Conservation (phyloP, 495 filamentous ascomycete genomes). For the Talaromyces adpressus region DNA sequence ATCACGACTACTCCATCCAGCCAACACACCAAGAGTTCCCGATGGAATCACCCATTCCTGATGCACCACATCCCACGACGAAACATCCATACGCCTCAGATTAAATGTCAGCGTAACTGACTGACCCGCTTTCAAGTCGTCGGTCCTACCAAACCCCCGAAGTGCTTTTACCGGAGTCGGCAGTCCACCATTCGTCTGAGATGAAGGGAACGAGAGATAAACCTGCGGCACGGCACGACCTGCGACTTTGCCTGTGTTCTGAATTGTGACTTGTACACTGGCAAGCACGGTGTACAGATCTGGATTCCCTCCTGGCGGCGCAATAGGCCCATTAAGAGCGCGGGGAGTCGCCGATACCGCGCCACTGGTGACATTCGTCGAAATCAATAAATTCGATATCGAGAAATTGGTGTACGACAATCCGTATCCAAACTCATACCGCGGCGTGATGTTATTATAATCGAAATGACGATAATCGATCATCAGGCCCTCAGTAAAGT, state of each 20-base stretch:
- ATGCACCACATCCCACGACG: conserved; percentile 51
- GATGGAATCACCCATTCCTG: conserved; percentile 46
- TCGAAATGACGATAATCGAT: conserved; percentile 76
- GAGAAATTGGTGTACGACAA: conserved; percentile 10
- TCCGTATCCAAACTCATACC: conserved; percentile 5
- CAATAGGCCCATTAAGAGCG: not conserved
- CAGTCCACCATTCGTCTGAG: not conserved
- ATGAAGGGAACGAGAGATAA: conserved; percentile 49
- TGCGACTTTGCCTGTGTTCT: conserved; percentile 44
- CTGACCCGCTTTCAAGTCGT: conserved; percentile 24
- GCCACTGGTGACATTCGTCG: not conserved
- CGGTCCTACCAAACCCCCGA: conserved; percentile 56
- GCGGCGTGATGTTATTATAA: not conserved
- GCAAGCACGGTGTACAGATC: conserved; percentile 50
- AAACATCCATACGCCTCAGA: conserved; percentile 54
- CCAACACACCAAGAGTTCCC: conserved; percentile 21
- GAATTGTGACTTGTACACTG: conserved; percentile 38
- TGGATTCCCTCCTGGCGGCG: conserved; percentile 40
- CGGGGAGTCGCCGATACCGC: not conserved
- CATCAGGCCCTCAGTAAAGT: conserved; percentile 64
- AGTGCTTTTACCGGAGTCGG: conserved; percentile 20
- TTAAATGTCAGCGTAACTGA: conserved; percentile 41
- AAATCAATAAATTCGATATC: not conserved
- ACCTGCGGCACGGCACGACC: conserved; percentile 55
- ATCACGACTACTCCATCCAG: conserved; percentile 19